Base-by-base conservation (phyloP, 2,329 filamentous ascomycete genomes). In the Venturia carpophila region DNA sequence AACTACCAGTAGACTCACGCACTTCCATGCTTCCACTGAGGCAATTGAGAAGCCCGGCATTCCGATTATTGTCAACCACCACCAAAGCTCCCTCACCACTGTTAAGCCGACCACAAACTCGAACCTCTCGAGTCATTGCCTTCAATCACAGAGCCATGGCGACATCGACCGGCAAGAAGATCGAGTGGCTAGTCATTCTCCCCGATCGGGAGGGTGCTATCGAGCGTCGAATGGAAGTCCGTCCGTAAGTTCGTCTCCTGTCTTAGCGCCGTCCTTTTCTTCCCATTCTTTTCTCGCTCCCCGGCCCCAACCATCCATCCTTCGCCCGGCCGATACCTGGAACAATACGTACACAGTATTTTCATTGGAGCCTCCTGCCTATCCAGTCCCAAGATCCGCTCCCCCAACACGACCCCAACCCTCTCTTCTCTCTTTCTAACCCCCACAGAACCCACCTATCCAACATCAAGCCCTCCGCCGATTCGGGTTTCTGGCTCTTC, bases 401-500 rank as follows among this genome's bases (percentile, higher is more conserved):
- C 45, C n/a, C n/a, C n/a, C n/a, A n/a, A n/a, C n/a, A n/a, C n/a
- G n/a, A n/a, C n/a, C n/a, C n/a, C n/a, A n/a, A n/a, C n/a, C n/a
- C n/a, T 15, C 39, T 13, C 24, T 24, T 24, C 58, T n/a, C n/a
- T n/a, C n/a, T n/a, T n/a, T n/a, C n/a, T n/a, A n/a, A n/a, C n/a
- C n/a, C n/a, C n/a, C n/a, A n/a, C n/a, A 76, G 76, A 63, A 69
- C 76, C 65, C 88, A 91, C 71, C 81, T 91, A 17, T 78, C 78
- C 63, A 80, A 80, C 66, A 73, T 90, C 66, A 79, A 79, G 64
- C 76, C 81, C 0, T 71, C 76, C 21, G 74, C 84, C 64, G 81
- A 85, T 6, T 76, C 80, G 2, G 87, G 87, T 2, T 74, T 79
- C 60, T 78, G 82, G 71, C 86, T 88, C 72, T 82, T 87, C 73